phyloP scores from a whole-genome alignment of 768 basidiomycete genomes.

The Tricholoma terreum region DNA sequence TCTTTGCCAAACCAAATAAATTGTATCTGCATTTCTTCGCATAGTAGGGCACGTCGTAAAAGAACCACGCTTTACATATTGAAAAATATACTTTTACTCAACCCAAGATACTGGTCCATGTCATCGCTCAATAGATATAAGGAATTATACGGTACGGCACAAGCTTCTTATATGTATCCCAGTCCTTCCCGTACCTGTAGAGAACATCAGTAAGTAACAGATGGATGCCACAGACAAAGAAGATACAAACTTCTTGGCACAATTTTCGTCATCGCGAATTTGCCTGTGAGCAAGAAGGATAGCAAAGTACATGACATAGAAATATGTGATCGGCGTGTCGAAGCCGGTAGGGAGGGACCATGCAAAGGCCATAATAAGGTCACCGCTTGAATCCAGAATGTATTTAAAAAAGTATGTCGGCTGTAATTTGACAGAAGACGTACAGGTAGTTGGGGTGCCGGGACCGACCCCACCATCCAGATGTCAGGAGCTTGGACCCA shows the following conservation, averaged over 20 bases:
- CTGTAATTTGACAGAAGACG: constrained; percentile 18
- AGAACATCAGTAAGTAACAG: constrained; percentile 3
- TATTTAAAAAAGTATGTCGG: background rate
- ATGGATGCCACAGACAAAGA: background rate
- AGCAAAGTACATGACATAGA: constrained; percentile 87
- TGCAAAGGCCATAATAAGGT: constrained; percentile 84
- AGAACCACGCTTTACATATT: background rate
- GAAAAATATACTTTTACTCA: background rate
- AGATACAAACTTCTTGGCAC: constrained; percentile 72
- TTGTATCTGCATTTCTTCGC: background rate
- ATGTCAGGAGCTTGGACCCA: constrained; percentile 88
- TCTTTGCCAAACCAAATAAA: background rate
- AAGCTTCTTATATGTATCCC: constrained; percentile 84
- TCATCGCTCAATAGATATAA: constrained; percentile 57
- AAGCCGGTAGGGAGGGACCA: constrained; percentile 96
- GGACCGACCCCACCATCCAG: constrained; percentile 96
- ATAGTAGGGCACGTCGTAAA: background rate
- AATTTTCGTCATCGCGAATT: constrained; percentile 86
- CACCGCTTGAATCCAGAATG: constrained; percentile 49
- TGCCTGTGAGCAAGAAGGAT: constrained; percentile 91
- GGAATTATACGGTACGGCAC: constrained; percentile 88
- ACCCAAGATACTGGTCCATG: background rate
- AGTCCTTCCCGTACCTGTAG: constrained; percentile 86
- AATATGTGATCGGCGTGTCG: constrained; percentile 91
- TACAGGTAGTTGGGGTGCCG: constrained; percentile 92